Evolutionary conservation across 2,329 filamentous ascomycete species (phyloP), one percentile per base, ranked within the genome.

Genomic region (Pseudogymnoascus sp.): DNA sequence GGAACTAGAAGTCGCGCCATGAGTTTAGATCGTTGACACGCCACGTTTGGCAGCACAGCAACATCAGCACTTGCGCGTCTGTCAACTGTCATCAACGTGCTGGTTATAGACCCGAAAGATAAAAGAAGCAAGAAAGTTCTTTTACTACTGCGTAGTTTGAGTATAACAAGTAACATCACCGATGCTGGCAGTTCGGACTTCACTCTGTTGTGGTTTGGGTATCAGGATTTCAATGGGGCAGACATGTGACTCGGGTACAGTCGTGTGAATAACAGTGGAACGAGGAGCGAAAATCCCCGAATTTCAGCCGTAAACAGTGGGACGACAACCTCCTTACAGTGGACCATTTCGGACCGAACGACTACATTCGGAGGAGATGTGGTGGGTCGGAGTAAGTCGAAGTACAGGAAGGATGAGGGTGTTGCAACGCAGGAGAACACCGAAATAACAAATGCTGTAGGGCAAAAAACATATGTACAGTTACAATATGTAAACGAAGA

Each of bases 31-130:
- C 26, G 26, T 57, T 57, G 47, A 31, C 47, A 57, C 26, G 26
- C 26, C 47, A 57, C 26, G 26, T 54, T 54, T 54, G 8, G 26
- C n/a, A 54, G 47, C 14, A 10, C 47, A 16, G 26, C 14, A 31
- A 31, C 26, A 57, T 57, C 47, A 31, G 23, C 47, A 57, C 4
- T 16, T 16, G 26, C 26, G 26, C 47, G 8, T 10, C 47, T 54
- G 47, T 54, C 47, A 54, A 54, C 47, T 54, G 47, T 54, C 47
- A 54, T 54, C 47, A 54, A 54, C 47, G 47, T 54, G 47, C 14
- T 31, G 26, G n/a, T 47, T 31, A 31, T 31, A 31, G 29, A 31
- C 29, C 29, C 29, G 8, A 11, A 31, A 31, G 29, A 31, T 10
- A 10, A 31, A 31, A 31, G 26, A 54, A 54, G 4, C 23, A 54